phyloP scores from a whole-genome alignment of 257 asterid genomes.

The Salvia hispanica region DNA sequence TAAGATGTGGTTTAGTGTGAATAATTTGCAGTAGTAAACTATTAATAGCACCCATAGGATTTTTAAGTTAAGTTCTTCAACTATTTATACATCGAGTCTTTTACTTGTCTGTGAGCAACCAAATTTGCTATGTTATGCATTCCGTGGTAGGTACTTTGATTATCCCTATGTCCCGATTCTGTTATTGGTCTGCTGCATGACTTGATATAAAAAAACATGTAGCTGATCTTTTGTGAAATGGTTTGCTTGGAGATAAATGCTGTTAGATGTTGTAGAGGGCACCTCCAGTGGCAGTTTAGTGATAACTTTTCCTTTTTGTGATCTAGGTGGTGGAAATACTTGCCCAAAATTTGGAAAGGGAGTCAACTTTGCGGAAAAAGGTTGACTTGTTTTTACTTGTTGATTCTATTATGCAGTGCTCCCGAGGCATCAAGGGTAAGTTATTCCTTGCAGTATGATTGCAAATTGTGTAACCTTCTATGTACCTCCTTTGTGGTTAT shows the following conservation, averaged over 20 bases:
- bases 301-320: slow-evolving; percentile 27
- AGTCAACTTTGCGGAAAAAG: slow-evolving; percentile 63
- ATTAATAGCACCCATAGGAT: background rate
- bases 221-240: slow-evolving; percentile 19
- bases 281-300: background rate
- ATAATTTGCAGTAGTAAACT: background rate
- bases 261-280: slow-evolving; percentile 15
- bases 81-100: background rate
- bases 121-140: slow-evolving; percentile 7
- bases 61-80: background rate
- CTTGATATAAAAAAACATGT: slow-evolving; percentile 19
- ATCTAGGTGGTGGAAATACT: slow-evolving; percentile 79
- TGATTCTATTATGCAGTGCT: slow-evolving; percentile 79
- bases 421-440: slow-evolving; percentile 79
- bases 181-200: slow-evolving; percentile 1
- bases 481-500: slow-evolving; percentile 5
- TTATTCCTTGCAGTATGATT: slow-evolving; percentile 17
- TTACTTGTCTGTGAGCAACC: slow-evolving; percentile 27
- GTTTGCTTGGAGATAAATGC: slow-evolving; percentile 2
- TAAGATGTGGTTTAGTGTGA: slow-evolving; percentile 12
- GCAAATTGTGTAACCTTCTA: slow-evolving; percentile 23
- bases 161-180: background rate
- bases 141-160: background rate
- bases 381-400: slow-evolving; percentile 89
- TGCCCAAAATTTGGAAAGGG: slow-evolving; percentile 56